Evolutionary conservation across 176 grass and related monocot species (phyloP).

Genomic region (Oryza meyeriana): DNA sequence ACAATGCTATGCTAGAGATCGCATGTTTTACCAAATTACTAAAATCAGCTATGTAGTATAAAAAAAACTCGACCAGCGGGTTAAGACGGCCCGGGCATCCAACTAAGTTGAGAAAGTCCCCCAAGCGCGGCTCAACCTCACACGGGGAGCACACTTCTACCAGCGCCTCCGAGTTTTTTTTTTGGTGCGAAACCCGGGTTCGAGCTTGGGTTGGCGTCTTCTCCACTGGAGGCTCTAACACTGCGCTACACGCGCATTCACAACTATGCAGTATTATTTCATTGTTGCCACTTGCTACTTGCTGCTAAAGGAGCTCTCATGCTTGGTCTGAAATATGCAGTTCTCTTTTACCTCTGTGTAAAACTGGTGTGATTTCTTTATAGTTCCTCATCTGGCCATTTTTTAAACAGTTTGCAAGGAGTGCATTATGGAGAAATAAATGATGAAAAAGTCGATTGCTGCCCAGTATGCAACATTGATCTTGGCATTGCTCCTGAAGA

Average conservation of each 20-base stretch:
- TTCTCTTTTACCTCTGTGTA: conserved; percentile 2
- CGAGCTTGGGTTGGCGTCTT: too few species aligned
- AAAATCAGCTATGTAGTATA: background rate
- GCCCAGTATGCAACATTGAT: conserved; percentile 76
- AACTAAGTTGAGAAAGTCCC: too few species aligned
- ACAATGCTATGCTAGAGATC: background rate
- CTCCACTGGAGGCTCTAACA: too few species aligned
- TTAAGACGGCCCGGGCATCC: too few species aligned
- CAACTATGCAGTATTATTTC: conserved; percentile 2
- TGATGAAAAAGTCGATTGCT: conserved; percentile 60
- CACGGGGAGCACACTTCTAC: too few species aligned
- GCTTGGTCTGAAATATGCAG: background rate
- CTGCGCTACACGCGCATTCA: too few species aligned
- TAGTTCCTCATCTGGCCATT: conserved; percentile 28
- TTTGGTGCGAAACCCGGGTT: too few species aligned
- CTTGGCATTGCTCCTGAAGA: conserved; percentile 77
- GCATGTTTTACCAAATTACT: background rate
- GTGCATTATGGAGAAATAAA: conserved; percentile 85
- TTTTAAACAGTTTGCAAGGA: conserved; percentile 74
- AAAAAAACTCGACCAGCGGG: too few species aligned
- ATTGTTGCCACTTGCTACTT: background rate
- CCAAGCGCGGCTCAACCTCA: too few species aligned
- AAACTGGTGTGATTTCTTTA: conserved; percentile 3
- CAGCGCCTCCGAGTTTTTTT: too few species aligned
- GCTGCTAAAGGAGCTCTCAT: background rate